Conservation (phyloP, 768 basidiomycete species). For the Paxillus involutus region DNA sequence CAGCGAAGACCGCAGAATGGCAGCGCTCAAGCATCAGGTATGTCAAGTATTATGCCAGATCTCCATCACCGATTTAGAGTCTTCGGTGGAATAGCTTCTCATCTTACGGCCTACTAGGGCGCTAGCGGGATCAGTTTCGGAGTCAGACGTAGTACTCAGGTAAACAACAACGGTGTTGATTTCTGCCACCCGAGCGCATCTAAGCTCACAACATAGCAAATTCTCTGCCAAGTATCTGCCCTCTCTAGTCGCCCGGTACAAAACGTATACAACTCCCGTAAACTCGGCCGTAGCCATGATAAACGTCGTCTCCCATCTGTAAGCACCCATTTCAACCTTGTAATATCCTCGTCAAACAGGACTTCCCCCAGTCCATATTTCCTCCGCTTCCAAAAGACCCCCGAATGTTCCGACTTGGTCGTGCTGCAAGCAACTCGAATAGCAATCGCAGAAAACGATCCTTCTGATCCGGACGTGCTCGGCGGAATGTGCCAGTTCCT, state of each 20-base stretch:
- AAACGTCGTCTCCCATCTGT: constrained; percentile 37
- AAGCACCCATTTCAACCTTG: background rate
- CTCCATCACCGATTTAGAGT: too few relatives aligned
- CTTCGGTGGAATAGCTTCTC: too few relatives aligned
- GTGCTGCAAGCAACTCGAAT: constrained; percentile 38
- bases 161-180: too few relatives aligned
- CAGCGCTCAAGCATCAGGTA: too few relatives aligned
- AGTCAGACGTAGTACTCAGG: too few relatives aligned
- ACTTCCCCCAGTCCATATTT: constrained; percentile 37
- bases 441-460: constrained; percentile 14
- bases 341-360: background rate
- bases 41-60: too few relatives aligned
- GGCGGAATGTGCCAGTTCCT: constrained; percentile 41
- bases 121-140: too few relatives aligned
- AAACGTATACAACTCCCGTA: constrained; percentile 20
- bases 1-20: too few relatives aligned
- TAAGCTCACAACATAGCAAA: constrained; percentile 22
- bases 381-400: constrained; percentile 34
- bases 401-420: constrained; percentile 33
- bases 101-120: too few relatives aligned
- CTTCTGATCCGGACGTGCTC: constrained; percentile 20
- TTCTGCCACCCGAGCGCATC: too few relatives aligned
- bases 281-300: constrained; percentile 30
- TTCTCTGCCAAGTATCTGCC: constrained; percentile 41
- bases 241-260: constrained; percentile 31